Conservation (phyloP, 2,329 filamentous ascomycete species). For the Ophiostoma triangulosporum region DNA sequence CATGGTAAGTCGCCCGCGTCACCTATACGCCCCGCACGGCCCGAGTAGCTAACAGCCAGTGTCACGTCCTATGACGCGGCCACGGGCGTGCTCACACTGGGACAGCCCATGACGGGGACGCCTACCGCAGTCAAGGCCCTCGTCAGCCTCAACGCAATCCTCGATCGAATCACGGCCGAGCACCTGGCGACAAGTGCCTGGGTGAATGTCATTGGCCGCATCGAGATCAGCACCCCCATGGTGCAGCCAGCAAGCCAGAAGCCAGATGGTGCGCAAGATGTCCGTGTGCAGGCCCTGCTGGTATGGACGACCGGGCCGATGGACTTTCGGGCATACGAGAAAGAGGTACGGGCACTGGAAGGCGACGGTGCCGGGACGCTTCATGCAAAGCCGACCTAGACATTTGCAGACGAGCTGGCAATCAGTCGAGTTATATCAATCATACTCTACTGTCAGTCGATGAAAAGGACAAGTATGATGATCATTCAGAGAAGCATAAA, state of each 20-base stretch:
- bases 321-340: conserved; percentile 57
- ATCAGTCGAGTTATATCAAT: no score
- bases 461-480: no score
- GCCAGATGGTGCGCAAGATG: background rate
- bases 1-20: conserved; percentile 51
- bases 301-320: conserved; percentile 67
- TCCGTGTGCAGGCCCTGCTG: conserved; percentile 30
- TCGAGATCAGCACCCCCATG: conserved; percentile 22
- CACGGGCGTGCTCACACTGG: conserved; percentile 50
- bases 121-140: conserved; percentile 29
- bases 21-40: background rate
- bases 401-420: no score
- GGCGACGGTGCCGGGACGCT: background rate
- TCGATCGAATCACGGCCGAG: conserved; percentile 49
- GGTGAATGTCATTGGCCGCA: conserved; percentile 80
- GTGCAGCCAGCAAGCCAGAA: conserved; percentile 51
- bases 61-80: conserved; percentile 36
- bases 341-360: background rate
- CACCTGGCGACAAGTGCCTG: conserved; percentile 64
- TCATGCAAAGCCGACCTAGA: background rate
- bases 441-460: no score
- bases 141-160: conserved; percentile 60
- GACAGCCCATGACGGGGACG: conserved; percentile 31
- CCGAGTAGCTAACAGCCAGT: conserved; percentile 15
- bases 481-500: no score